phyloP scores from a whole-genome alignment of 352 stramenopile species.

The Sclerospora graminicola region DNA sequence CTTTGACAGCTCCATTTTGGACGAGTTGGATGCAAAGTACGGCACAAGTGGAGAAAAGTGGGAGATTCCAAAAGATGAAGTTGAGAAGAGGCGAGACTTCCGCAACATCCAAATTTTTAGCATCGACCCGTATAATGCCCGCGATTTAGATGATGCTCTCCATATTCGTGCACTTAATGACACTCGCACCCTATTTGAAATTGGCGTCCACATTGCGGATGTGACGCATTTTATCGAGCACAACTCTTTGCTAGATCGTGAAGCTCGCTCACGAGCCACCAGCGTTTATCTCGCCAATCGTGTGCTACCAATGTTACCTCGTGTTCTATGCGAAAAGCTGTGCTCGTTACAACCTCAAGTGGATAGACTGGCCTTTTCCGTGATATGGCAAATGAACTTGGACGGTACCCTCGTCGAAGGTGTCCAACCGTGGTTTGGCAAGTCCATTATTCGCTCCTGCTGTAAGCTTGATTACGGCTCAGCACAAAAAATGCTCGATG shows the following conservation, averaged over 20 bases:
- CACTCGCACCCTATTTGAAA: conserved; percentile 56
- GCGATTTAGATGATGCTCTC: conserved; percentile 95
- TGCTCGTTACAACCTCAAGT: conserved; percentile 96
- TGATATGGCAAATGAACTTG: conserved; percentile 95
- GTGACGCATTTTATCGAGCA: conserved; percentile 93
- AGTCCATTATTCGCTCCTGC: conserved; percentile 96
- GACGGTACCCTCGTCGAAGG: conserved; percentile 88
- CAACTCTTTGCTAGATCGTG: conserved; percentile 87
- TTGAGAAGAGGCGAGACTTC: conserved; percentile 86
- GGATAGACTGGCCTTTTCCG: conserved; percentile 91
- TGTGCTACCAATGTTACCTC: conserved; percentile 94
- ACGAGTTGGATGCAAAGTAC: conserved; percentile 73
- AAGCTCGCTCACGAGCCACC: conserved; percentile 89
- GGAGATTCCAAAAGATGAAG: conserved; percentile 69
- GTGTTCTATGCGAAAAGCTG: conserved; percentile 92
- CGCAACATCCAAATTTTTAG: conserved; percentile 89
- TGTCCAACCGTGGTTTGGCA: conserved; percentile 92
- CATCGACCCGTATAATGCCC: conserved; percentile 94
- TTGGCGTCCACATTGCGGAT: conserved; percentile 98
- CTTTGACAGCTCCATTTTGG: conserved; percentile 51
- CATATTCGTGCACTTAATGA: conserved; percentile 78
- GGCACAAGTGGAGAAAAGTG: conserved; percentile 57
- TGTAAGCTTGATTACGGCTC: conserved; percentile 94
- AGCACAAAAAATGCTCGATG: conserved; percentile 94
- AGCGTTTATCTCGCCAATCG: conserved; percentile 96